Evolutionary conservation across 106 monocot genomes (phyloP).

Genomic region (Triglochin maritima): DNA sequence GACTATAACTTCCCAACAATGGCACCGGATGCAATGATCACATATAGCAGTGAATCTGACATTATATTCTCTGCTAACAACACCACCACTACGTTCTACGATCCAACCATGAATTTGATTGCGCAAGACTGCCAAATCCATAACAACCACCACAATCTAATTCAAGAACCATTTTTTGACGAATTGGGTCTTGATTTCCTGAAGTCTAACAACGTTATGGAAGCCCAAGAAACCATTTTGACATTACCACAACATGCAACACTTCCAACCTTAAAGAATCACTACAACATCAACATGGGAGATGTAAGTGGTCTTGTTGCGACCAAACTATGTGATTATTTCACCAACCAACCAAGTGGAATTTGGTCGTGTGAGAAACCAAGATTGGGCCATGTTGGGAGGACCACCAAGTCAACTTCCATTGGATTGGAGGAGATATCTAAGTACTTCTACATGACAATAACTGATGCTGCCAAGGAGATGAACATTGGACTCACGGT

Average conservation of each 20-base stretch:
- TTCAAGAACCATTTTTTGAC: background rate
- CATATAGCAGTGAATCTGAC: no score
- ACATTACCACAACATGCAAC: background rate
- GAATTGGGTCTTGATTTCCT: background rate
- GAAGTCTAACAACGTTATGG: background rate
- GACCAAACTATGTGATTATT: no score
- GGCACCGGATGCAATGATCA: no score
- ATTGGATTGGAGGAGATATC: constrained; percentile 54
- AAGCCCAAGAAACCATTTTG: background rate
- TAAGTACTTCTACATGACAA: constrained; percentile 68
- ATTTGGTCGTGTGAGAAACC: no score
- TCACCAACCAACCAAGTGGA: no score
- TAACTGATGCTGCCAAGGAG: constrained; percentile 57
- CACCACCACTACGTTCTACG: no score
- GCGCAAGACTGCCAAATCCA: background rate
- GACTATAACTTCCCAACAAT: no score
- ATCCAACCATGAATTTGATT: background rate
- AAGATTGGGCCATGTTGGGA: background rate
- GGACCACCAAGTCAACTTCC: constrained; percentile 17
- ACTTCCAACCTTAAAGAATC: background rate
- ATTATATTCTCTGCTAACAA: no score
- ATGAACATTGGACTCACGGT: constrained; percentile 73
- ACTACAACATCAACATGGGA: background rate
- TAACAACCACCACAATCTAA: background rate
- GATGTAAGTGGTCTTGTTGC: background rate